Percentiles rank a stretch among this genome's conserved stretches.
Conservation (phyloP, 352 stramenopile species). For the Salisapilia sapeloensis region DNA sequence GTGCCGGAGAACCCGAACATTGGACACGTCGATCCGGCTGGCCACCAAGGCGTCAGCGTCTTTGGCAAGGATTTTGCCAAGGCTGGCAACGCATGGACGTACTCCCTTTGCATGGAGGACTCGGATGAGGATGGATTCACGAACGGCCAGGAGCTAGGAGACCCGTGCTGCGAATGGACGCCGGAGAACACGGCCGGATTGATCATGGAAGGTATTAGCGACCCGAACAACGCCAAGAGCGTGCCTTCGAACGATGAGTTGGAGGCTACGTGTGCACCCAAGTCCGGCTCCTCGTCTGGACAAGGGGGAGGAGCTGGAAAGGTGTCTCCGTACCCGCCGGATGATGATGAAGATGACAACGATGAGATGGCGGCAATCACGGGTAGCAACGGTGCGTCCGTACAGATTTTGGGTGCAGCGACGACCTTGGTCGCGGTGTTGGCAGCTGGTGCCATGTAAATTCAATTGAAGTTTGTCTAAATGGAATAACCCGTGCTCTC, state of each 20-base stretch:
- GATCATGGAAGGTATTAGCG: constrained; percentile 36
- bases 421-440: constrained; percentile 3
- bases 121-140: constrained; percentile 68
- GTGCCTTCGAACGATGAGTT: constrained; percentile 29
- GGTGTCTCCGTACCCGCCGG: constrained; percentile 4
- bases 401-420: constrained; percentile 3
- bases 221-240: constrained; percentile 36
- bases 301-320: constrained; percentile 2
- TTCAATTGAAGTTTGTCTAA: too few species aligned
- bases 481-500: too few species aligned
- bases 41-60: constrained; percentile 23
- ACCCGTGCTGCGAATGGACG: constrained; percentile 71
- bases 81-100: constrained; percentile 24
- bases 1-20: constrained; percentile 23
- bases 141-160: constrained; percentile 72
- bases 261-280: constrained; percentile 17
- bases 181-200: constrained; percentile 16
- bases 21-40: constrained; percentile 31
- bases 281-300: background rate
- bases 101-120: constrained; percentile 37
- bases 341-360: constrained; percentile 44
- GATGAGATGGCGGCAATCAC: constrained; percentile 22
- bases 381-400: constrained; percentile 4
- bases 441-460: too few species aligned
- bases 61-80: constrained; percentile 50